Evolutionary conservation across 2,329 filamentous ascomycete genomes (phyloP), one percentile per base, ranked within the genome.

Genomic region (Aspergillus pseudonomiae): DNA sequence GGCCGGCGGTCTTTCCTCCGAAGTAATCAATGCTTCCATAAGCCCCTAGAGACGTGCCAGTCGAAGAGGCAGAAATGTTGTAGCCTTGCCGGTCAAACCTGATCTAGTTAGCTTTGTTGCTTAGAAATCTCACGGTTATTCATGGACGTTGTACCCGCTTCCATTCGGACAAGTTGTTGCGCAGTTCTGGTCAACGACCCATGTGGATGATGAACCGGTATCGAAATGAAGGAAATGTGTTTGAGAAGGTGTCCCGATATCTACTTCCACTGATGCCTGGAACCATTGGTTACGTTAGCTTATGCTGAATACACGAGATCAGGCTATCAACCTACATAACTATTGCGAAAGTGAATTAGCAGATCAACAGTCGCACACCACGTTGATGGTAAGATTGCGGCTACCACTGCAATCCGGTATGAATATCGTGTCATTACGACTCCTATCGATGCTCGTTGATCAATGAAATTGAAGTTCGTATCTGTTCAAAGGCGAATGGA

Each of bases 181-280:
- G 21, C 54, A 57, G 14, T 16, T 43, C 54, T 57, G 39, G 54
- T 57, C 54, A 43, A 43, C 41, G 3, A 57, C 24, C 54, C 54
- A 57, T 45, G 54, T n/a, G 12, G 54, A 43, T 1, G 54, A 30
- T 30, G 54, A 57, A 26, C 54, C 54, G 9, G 54, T 57, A 28
- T 57, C 54, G 9, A 57, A 57, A 45, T 43, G 54, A 4, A 57
- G 54, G n/a, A 57, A 26, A 24, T 57, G 28, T n/a, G 54, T 7
- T 30, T 45, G 54, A 14, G 36, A 3, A 9, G 54, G 54, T 1
- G 54, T 45, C 3, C 54, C 54, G 6, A 57, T 57, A 16, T 43
- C 28, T 9, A 57, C 21, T 24, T 57, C 24, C 24, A 57, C 54
- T 12, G 39, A 43, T 28, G 54, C 54, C 54, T 45, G 6, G 9